Evolutionary conservation across 1,139 yeast genomes (phyloP), one percentile per base, ranked within the genome.

Genomic region (Wickerhamomyces sp.): DNA sequence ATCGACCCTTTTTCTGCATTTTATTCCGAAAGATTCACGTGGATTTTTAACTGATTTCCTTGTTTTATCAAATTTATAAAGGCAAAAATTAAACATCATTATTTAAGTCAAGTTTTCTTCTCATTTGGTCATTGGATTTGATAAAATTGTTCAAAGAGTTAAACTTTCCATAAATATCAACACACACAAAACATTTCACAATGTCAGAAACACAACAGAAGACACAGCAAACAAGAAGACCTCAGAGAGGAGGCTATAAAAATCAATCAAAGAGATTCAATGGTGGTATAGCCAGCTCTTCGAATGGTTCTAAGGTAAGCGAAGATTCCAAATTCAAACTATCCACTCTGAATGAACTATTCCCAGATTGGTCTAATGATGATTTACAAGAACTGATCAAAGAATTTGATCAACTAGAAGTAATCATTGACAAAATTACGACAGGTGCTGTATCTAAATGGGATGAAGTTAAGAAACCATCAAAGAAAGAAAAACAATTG

Each of bases 321-420:
- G 64, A 68, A 39, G 77, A 70, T 45, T 49, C 68, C 36, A 68
- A 65, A 51, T 59, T 63, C 45, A 72, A 74, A 52, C 69, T 88
- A 54, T 65, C 72, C 45, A 76, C 84, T 37, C 75, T 92, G 56
- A 66, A 73, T 41, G 97, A 92, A 62, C 72, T 92, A 72, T 90
- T 92, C 68, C 96, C 97, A 31, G 96, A 87, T 59, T 92, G 98
- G 98, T 78, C 87, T 42, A 71, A 76, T 39, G 96, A 86, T 33
- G 98, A 92, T 60, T 78, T 92, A 61, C 67, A 74, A 39, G 77
- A 83, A 40, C 80, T 88, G 44, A 78, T 90, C 51, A 70, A 72
- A 44, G 97, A 92, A 63, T 76, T 84, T 52, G 70, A 81, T 51
- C 89, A 85, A 57, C 70, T 88, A 51, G 95, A 85, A 58, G 73